Evolutionary conservation across 1,284 basidiomycete genomes (phyloP), one percentile per base, ranked within the genome.

Genomic region (Mycena sp.): DNA sequence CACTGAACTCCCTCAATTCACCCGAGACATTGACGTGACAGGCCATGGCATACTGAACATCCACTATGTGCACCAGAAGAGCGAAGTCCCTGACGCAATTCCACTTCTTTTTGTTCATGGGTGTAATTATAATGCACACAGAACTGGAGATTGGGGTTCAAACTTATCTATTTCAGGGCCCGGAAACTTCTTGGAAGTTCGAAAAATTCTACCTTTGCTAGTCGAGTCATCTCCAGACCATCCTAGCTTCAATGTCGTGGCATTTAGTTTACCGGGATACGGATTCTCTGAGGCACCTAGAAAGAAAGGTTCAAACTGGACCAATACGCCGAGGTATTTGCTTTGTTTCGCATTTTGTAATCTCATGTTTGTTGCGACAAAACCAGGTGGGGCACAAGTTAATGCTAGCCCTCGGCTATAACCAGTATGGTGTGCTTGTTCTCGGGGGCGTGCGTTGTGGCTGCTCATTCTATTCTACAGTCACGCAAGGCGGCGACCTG

Each of bases 241-340:
- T 49, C 87, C 86, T 1, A 84, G 80, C 58, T 89, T 89, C 68
- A 85, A 88, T 66, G 84, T 88, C 21, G 84, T 88, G 0, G 81
- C 82, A 0, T 64, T 82, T 3, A 83, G 85, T 67, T 65, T 87
- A 10, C 86, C 87, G 3, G 83, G 83, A 0, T 88, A 72, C 69
- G 85, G 85, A 0, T 86, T 85, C 70, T 87, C 85, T 0, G 80
- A 85, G 48, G 83, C 73, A 0, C 75, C 77, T 0, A 73, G 59
- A 35, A 75, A 74, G 59, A 73, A 70, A 44, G 76, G 74, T 0
- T 79, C 61, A 67, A 48, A 16, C 37, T 74, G 0, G 44, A 67
- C n/a, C 78, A 80, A 55, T 82, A 77, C 55, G 83, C 81, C 4
- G 80, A 83, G 71, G 81, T 77, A 63, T 41, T 61, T 61, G 29